Evolutionary conservation across 345 rosid species (phyloP), one percentile per base, ranked within the genome.

Genomic region (Excoecaria cochinchinensis): DNA sequence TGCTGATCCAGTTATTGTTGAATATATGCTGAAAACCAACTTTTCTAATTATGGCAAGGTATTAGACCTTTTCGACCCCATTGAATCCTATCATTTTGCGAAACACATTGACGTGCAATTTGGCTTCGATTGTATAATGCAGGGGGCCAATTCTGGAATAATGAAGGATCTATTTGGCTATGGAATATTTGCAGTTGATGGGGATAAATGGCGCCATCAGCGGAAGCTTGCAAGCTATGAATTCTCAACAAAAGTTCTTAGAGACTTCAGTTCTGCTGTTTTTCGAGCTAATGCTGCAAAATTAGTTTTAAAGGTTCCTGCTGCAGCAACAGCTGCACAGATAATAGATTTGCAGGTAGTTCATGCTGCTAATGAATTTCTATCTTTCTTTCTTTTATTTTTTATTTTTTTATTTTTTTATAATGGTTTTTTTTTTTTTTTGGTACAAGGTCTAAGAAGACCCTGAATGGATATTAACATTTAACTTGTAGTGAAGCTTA

Each of bases 41-140:
- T 83, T 86, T 77, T 62, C 85, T 12, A 86, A 83, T 64, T 86
- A 86, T 62, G 69, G 69, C 53, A 83, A 81, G 86, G 89, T 83
- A 57, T 9, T 17, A 31, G n/a, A 64, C 46, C 46, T 42, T 42
- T 42, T 42, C 8, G 46, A 19, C 17, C 47, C 25, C 52, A 19
- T 62, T 36, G 3, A 6, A 39, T 13, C 57, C n/a, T 64, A 48
- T 70, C 57, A 22, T 50, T 58, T 16, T 19, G 42, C 36, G 46
- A 4, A 24, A 22, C 39, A 42, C 11, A 17, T 53, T 25, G 68
- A 44, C 51, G 17, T 60, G 56, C 48, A 38, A 57, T 40, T 60
- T 56, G 40, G 71, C n/a, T 72, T 38, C 39, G 16, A 16, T 50
- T 55, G 38, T 73, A 4, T 76, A n/a, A n/a, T 70, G 62, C 82